Evolutionary conservation across 257 asterid species (phyloP).

Genomic region (Solanum tarijense): DNA sequence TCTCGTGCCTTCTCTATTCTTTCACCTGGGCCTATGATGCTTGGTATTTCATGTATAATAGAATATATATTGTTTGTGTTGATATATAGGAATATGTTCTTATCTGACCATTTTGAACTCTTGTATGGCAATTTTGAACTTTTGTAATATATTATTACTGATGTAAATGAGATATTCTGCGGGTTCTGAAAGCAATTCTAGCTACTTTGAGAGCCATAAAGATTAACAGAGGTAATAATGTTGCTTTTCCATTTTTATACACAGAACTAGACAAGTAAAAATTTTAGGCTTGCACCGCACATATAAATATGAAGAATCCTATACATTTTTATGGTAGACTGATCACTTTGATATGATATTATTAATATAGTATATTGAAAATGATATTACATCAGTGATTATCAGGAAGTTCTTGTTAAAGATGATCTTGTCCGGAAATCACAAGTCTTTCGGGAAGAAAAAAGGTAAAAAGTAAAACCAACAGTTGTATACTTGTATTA

Average conservation of each 20-base stretch:
- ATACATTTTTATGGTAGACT: neutral
- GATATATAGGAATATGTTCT: neutral
- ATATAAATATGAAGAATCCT: neutral
- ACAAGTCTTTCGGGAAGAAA: conserved; percentile 2
- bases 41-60: conserved; percentile 2
- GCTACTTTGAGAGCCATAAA: neutral
- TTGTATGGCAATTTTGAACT: neutral
- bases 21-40: conserved; percentile 52
- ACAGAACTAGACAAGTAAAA: neutral
- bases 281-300: neutral
- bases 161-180: neutral
- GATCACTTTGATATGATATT: neutral
- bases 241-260: neutral
- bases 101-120: neutral
- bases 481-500: conserved; percentile 12
- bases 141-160: neutral
- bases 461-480: conserved; percentile 3
- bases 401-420: conserved; percentile 3
- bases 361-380: neutral
- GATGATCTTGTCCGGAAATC: conserved; percentile 7
- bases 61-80: neutral
- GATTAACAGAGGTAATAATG: neutral
- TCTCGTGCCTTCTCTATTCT: conserved; percentile 79
- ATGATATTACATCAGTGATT: conserved; percentile 10
- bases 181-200: neutral